A percentile compares a stretch with the other conserved stretches of the same genome.
Evolutionary conservation across 139 green algal genomes (phyloP).

Genomic region (Tetraselmis striata): DNA sequence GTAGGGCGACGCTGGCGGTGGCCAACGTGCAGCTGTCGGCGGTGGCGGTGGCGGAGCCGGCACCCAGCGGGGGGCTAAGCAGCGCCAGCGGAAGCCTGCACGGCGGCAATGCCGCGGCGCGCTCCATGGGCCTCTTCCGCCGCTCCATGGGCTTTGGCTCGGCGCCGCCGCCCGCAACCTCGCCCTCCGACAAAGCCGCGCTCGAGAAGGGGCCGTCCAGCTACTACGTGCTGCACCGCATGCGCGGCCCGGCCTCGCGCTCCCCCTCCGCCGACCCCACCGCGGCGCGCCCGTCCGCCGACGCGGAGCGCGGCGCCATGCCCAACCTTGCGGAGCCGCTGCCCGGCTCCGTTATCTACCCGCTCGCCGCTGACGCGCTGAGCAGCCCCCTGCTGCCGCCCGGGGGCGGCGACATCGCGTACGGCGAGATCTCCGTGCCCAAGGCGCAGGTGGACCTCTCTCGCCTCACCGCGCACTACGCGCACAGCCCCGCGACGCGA

Average conservation of each 20-base stretch:
- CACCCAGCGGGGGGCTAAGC: background rate
- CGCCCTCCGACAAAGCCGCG: background rate
- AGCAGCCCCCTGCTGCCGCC: slow-evolving; percentile 62
- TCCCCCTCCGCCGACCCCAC: background rate
- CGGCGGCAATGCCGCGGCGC: background rate
- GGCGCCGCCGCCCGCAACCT: background rate
- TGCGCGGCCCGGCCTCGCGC: background rate
- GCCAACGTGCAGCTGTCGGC: slow-evolving; percentile 47
- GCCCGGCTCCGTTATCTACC: slow-evolving; percentile 51
- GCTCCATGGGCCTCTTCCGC: slow-evolving; percentile 10
- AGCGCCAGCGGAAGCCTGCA: background rate
- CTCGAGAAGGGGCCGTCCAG: background rate
- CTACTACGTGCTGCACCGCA: background rate
- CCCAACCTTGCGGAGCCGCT: slow-evolving; percentile 12
- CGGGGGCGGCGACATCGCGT: slow-evolving; percentile 12
- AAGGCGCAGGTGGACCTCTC: background rate
- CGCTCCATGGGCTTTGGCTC: slow-evolving; percentile 10
- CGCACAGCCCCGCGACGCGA: slow-evolving; percentile 3
- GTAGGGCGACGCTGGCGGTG: slow-evolving; percentile 44
- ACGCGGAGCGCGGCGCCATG: background rate
- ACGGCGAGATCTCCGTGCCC: slow-evolving; percentile 23
- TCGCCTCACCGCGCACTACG: slow-evolving; percentile 8
- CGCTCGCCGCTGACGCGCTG: slow-evolving; percentile 54
- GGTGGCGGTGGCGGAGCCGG: background rate
- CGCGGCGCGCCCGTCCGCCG: background rate